Evolutionary conservation across 1,139 yeast genomes (phyloP).

Genomic region (Suhomyces guaymorum): DNA sequence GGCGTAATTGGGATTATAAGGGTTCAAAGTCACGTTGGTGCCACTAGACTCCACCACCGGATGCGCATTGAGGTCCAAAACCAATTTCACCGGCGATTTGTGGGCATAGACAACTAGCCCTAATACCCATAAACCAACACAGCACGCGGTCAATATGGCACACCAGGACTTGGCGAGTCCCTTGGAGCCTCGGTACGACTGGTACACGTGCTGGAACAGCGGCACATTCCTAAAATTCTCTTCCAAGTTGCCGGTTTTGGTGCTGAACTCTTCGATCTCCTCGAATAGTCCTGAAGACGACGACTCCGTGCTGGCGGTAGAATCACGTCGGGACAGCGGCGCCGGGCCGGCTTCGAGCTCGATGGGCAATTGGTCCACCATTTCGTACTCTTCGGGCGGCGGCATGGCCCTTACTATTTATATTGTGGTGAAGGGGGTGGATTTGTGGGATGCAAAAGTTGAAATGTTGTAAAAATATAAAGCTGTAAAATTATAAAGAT

Average conservation of each 20-base stretch:
- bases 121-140: conserved; percentile 28
- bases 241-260: conserved; percentile 13
- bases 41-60: conserved; percentile 31
- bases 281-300: conserved; percentile 33
- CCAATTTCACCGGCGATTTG: conserved; percentile 22
- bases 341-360: conserved; percentile 4
- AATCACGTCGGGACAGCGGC: conserved; percentile 1
- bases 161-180: conserved; percentile 13
- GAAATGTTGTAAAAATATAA: too few relatives aligned
- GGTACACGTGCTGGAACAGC: conserved; percentile 26
- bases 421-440: neutral
- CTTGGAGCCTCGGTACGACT: conserved; percentile 21
- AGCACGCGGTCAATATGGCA: conserved; percentile 7
- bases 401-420: neutral
- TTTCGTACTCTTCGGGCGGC: conserved; percentile 25
- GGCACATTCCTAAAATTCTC: conserved; percentile 30
- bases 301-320: conserved; percentile 11
- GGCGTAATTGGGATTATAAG: conserved; percentile 26
- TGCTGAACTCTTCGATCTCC: conserved; percentile 25
- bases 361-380: conserved; percentile 21
- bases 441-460: neutral
- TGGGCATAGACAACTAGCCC: conserved; percentile 35
- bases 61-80: conserved; percentile 28
- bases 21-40: conserved; percentile 34
- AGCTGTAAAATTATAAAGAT: too few relatives aligned